Conservation (phyloP, 495 filamentous ascomycete genomes). For the Gamarada debralockiae region DNA sequence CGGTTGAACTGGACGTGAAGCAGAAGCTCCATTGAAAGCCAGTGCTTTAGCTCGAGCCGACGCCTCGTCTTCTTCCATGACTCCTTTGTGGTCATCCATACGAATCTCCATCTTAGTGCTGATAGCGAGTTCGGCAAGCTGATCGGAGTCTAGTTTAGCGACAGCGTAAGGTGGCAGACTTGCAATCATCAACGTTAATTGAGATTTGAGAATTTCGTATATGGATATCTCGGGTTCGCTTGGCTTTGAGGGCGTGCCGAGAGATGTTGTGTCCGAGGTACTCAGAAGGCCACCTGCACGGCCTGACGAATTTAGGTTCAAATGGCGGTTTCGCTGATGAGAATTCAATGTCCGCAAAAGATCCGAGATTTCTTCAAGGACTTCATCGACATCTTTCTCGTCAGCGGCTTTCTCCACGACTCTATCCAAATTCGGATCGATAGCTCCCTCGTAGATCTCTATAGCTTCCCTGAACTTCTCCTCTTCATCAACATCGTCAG, state of each 20-base stretch:
- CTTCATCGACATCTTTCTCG: slow-evolving; percentile 67
- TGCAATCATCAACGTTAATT: slow-evolving; percentile 67
- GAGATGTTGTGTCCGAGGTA: slow-evolving; percentile 42
- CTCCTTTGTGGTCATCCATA: slow-evolving; percentile 67
- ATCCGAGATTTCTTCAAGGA: slow-evolving; percentile 76
- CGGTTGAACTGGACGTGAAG: slow-evolving; percentile 1
- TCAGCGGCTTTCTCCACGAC: slow-evolving; percentile 43
- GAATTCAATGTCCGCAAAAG: slow-evolving; percentile 81
- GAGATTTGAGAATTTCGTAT: slow-evolving; percentile 72
- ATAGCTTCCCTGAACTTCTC: slow-evolving; percentile 20
- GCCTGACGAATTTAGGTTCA: slow-evolving; percentile 48
- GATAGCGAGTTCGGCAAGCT: slow-evolving; percentile 74
- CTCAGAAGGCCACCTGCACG: slow-evolving; percentile 39
- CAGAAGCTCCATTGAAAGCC: slow-evolving; percentile 2
- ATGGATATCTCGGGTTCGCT: slow-evolving; percentile 63
- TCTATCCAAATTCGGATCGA: slow-evolving; percentile 41
- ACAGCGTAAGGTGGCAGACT: slow-evolving; percentile 82
- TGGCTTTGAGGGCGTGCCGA: slow-evolving; percentile 44
- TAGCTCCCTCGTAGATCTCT: slow-evolving; percentile 19
- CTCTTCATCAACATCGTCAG: slow-evolving; percentile 42
- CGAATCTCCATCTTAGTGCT: slow-evolving; percentile 76
- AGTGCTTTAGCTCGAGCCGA: slow-evolving; percentile 30
- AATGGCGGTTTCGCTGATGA: slow-evolving; percentile 77
- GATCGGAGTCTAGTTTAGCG: slow-evolving; percentile 79
- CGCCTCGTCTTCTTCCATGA: slow-evolving; percentile 82